Percentiles rank a stretch among this genome's conserved stretches.
Evolutionary conservation across 352 stramenopile species (phyloP).

Genomic region (Pythium dissotocum): DNA sequence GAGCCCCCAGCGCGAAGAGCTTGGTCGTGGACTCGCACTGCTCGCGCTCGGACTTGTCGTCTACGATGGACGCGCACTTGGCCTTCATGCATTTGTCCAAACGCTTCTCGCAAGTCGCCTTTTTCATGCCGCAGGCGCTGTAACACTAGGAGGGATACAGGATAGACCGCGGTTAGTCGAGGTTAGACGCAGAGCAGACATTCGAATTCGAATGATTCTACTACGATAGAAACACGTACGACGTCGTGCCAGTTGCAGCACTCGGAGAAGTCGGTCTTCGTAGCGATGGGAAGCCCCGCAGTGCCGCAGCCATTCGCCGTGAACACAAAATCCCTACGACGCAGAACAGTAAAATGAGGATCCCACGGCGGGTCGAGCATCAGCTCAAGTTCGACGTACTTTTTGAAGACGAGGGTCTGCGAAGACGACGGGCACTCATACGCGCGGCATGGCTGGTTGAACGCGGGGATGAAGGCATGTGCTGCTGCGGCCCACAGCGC

Average conservation of each 20-base stretch:
- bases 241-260: conserved; percentile 86
- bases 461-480: not conserved
- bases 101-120: conserved; percentile 63
- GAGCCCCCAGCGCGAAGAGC: conserved; percentile 62
- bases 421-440: not conserved
- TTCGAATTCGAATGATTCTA: conserved; percentile 1
- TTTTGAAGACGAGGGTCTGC: not conserved
- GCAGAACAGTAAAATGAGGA: too few species aligned
- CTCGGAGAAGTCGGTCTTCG: conserved; percentile 49
- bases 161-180: not conserved
- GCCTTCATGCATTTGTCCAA: conserved; percentile 75
- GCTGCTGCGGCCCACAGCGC: not conserved
- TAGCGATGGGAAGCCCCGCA: conserved; percentile 50
- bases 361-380: too few species aligned
- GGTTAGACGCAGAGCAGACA: not conserved
- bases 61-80: conserved; percentile 38
- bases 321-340: conserved; percentile 61
- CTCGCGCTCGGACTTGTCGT: conserved; percentile 27
- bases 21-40: conserved; percentile 65
- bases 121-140: conserved; percentile 77
- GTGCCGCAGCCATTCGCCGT: conserved; percentile 79
- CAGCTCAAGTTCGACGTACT: not conserved
- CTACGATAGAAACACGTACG: conserved; percentile 30
- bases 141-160: conserved; percentile 53
- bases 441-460: conserved; percentile 2